phyloP scores from a whole-genome alignment of 495 filamentous ascomycete genomes.

The Podospora comata region DNA sequence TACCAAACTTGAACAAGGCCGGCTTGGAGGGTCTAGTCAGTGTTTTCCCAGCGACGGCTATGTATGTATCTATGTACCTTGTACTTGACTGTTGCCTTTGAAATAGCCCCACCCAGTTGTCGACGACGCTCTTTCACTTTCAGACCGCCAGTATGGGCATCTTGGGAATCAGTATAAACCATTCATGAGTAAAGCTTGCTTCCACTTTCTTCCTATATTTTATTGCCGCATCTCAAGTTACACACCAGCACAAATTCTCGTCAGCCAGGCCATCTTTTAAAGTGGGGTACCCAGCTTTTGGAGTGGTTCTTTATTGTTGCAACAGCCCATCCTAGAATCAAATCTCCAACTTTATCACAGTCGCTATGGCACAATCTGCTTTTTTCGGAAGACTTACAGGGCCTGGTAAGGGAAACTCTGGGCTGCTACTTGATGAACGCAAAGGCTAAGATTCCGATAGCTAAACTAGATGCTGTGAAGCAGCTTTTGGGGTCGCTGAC shows the following conservation, averaged over 20 bases:
- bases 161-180: not conserved
- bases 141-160: not conserved
- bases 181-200: not conserved
- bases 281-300: not conserved
- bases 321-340: not conserved
- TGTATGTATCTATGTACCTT: not conserved
- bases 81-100: not conserved
- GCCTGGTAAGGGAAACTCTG: constrained; percentile 14
- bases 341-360: not conserved
- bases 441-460: constrained; percentile 36
- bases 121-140: not conserved
- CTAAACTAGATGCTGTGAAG: constrained; percentile 62
- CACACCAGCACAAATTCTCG: not conserved
- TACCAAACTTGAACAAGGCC: not conserved
- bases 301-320: not conserved
- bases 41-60: not conserved
- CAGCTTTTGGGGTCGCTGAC: constrained; percentile 56
- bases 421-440: not conserved
- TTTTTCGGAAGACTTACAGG: constrained; percentile 21
- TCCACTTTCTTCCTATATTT: not conserved
- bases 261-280: not conserved
- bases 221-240: not conserved
- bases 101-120: not conserved
- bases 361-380: not conserved
- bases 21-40: not conserved